These are phyloP conservation scores for Trypanosomatidae sp. DNA, from an alignment of 208 protist genomes.

Conservation along the genomic window DNA sequence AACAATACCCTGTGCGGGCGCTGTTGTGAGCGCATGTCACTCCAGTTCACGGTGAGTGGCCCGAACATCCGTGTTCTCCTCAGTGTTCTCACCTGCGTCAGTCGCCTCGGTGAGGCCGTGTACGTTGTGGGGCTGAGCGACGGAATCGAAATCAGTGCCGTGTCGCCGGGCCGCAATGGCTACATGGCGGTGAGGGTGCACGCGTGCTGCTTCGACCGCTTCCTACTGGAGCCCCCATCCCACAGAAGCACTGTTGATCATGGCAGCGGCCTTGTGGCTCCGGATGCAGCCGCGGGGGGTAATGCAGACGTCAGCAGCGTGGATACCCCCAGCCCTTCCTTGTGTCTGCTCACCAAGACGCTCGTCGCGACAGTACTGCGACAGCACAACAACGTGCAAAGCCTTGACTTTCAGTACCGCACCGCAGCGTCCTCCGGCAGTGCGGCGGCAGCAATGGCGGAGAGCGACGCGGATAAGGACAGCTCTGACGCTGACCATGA, in stretches of 20 bases:
- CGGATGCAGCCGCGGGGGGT: neutral
- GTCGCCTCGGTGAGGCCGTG: constrained; percentile 37
- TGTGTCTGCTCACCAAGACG: constrained; percentile 43
- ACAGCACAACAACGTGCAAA: constrained; percentile 30
- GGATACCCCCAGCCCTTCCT: neutral
- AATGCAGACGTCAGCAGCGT: neutral
- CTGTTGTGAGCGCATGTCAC: constrained; percentile 25
- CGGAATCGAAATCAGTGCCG: constrained; percentile 41
- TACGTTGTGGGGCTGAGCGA: constrained; percentile 36
- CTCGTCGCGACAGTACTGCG: constrained; percentile 47
- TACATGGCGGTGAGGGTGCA: constrained; percentile 46
- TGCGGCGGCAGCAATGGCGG: neutral
- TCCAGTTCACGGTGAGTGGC: constrained; percentile 43
- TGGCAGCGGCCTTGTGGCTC: constrained; percentile 1
- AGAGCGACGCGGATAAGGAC: neutral
- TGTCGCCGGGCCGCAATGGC: constrained; percentile 25
- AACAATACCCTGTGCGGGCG: neutral
- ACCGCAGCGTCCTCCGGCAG: neutral
- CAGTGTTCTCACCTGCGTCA: constrained; percentile 34
- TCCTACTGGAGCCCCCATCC: constrained; percentile 1
- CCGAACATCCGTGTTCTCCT: constrained; percentile 44
- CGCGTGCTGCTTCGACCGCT: constrained; percentile 34
- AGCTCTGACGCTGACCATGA: neutral
- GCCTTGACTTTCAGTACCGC: constrained; percentile 15
- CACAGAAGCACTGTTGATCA: neutral